Conservation (phyloP, 768 basidiomycete species). For the Glaciozyma martinii region DNA sequence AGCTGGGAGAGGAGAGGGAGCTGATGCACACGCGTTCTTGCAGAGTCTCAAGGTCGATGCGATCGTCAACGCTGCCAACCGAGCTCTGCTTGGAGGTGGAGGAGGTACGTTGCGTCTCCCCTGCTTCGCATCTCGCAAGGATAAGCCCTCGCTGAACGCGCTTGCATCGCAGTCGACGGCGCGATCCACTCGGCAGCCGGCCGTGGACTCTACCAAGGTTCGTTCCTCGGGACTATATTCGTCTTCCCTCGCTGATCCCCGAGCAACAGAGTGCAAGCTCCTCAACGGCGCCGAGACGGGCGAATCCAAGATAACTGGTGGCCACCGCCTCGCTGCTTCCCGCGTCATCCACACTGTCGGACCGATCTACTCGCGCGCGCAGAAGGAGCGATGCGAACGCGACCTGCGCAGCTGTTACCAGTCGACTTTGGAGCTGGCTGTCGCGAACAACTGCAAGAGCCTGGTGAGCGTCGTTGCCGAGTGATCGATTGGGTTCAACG, state of each 20-base stretch:
- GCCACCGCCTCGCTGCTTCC: slow-evolving; percentile 7
- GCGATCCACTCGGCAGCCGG: slow-evolving; percentile 28
- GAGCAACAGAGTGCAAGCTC: slow-evolving; percentile 6
- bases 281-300: slow-evolving; percentile 25
- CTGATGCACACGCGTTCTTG: not conserved
- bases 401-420: slow-evolving; percentile 19
- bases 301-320: slow-evolving; percentile 23
- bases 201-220: not conserved
- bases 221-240: not conserved
- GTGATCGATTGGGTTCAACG: not conserved
- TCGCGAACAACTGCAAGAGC: slow-evolving; percentile 13
- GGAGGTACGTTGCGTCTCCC: not conserved
- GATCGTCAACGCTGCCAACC: slow-evolving; percentile 32
- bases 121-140: too few species aligned
- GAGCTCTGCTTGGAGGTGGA: slow-evolving; percentile 20
- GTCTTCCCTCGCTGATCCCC: too few species aligned
- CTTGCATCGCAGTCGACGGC: slow-evolving; percentile 17
- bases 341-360: slow-evolving; percentile 26
- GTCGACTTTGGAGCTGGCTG: slow-evolving; percentile 15
- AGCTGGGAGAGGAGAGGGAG: too few species aligned
- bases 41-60: slow-evolving; percentile 25
- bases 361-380: slow-evolving; percentile 4
- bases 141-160: not conserved
- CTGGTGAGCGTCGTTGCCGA: slow-evolving; percentile 1
- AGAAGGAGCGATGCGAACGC: not conserved